Base-by-base conservation (phyloP, 495 filamentous ascomycete species). In the Penicillium atrosanguineum region DNA sequence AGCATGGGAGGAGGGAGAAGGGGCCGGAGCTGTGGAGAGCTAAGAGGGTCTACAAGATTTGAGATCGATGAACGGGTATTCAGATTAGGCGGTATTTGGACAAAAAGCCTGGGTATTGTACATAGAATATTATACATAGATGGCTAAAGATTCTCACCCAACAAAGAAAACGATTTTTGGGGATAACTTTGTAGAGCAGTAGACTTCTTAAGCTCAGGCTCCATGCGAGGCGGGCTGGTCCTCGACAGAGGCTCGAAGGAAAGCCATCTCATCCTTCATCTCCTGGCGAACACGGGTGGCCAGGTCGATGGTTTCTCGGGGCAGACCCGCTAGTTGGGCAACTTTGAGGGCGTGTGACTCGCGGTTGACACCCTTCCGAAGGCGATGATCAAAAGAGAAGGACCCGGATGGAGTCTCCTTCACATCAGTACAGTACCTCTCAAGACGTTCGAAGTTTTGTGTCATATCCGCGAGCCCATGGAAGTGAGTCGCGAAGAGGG, bases 401-500 rank as follows among this genome's bases (percentile, higher is more conserved):
- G 76, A 70, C 46, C 87, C 73, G 48, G 79, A 62, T 0, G 62
- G 57, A 3, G 76, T 80, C 61, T 97, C 90, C 41, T 85, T 79
- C 3, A 98, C 81, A 70, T 97, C 91, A 0, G 94, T 97, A 64
- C 95, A 97, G 63, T 91, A 97, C 59, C 84, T 84, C 15, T 82
- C 90, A 16, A 97, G 70, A 20, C 71, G 63, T n/a, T 81, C 72
- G 48, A 87, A 84, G 15, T 79, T 76, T 8, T 71, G 64, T 0
- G 84, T 85, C 82, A 96, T 83, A 53, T 96, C 90, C 11, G 87
- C 87, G 20, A 98, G 71, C 7, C 70, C 74, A 65, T 97, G 93
- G 64, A 97, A 98, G 64, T 98, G 94, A 16, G 94, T 97, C 4
- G 95, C 94, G 64, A 98, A 98, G 31, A 98, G 79, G 2, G 84